A percentile compares a stretch with the other conserved stretches of the same genome.
These are phyloP conservation scores for Benincasa hispida DNA, from an alignment of 306 rosid genomes.

Conservation along the genomic window DNA sequence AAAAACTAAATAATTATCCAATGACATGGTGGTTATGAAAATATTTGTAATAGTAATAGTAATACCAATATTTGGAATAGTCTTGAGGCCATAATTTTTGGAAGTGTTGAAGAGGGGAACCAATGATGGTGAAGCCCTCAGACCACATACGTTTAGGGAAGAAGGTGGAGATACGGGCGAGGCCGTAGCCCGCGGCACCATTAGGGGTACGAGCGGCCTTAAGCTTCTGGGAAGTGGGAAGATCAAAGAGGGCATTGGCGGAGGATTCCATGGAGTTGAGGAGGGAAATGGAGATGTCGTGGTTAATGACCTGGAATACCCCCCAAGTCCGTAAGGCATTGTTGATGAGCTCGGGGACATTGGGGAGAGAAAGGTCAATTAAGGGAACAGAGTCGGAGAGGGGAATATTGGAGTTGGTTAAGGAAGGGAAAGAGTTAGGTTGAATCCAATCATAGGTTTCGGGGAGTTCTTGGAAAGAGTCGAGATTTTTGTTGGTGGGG, in stretches of 20 bases:
- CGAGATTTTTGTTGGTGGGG: slow-evolving; percentile 34
- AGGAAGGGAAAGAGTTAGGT: background rate
- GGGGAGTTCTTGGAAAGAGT: slow-evolving; percentile 54
- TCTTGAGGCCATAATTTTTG: slow-evolving; percentile 75
- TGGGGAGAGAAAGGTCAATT: slow-evolving; percentile 51
- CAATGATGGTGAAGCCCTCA: slow-evolving; percentile 74
- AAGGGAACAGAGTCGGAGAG: slow-evolving; percentile 27
- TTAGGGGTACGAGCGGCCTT: slow-evolving; percentile 64
- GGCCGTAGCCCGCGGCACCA: slow-evolving; percentile 61
- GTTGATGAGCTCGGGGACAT: slow-evolving; percentile 35
- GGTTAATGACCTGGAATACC: slow-evolving; percentile 59
- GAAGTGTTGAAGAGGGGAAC: slow-evolving; percentile 66
- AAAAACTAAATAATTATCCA: too few species aligned
- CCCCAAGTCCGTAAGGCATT: slow-evolving; percentile 85
- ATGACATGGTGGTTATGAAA: background rate
- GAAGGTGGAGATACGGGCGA: slow-evolving; percentile 71
- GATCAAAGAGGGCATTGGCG: slow-evolving; percentile 43
- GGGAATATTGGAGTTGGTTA: background rate
- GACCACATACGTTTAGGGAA: slow-evolving; percentile 96
- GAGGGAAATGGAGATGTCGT: slow-evolving; percentile 34
- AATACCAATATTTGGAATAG: slow-evolving; percentile 46
- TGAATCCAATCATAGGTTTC: slow-evolving; percentile 65
- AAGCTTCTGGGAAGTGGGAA: slow-evolving; percentile 43
- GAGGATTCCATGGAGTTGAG: slow-evolving; percentile 31
- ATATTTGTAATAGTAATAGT: too few species aligned